A percentile compares a stretch with the other conserved stretches of the same genome.
Conservation (phyloP, 345 rosid species). For the Corchorus capsularis region DNA sequence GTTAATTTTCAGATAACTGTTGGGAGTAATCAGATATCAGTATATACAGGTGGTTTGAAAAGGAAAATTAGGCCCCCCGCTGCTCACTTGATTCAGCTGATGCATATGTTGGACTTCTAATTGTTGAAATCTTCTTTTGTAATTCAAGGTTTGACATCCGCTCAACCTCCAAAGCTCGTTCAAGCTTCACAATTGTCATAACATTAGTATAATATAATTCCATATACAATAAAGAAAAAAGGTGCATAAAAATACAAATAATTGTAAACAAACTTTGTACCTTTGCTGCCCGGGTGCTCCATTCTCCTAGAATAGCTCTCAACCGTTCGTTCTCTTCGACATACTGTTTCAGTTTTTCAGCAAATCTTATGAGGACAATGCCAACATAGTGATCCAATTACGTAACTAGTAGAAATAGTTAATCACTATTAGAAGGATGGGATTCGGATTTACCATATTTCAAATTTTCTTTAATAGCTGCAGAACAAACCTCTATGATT, state of each 20-base stretch:
- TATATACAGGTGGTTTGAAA: background rate
- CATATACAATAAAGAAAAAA: no score
- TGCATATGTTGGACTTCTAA: slow-evolving; percentile 28
- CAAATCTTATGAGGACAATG: background rate
- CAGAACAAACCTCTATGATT: no score
- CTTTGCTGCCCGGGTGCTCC: slow-evolving; percentile 93
- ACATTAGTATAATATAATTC: background rate
- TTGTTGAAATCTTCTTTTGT: slow-evolving; percentile 60
- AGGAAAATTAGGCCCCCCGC: slow-evolving; percentile 18
- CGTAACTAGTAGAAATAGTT: no score
- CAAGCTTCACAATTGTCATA: slow-evolving; percentile 48
- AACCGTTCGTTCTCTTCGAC: slow-evolving; percentile 93
- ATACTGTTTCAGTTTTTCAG: slow-evolving; percentile 46
- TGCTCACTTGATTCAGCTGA: slow-evolving; percentile 36
- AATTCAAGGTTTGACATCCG: slow-evolving; percentile 77
- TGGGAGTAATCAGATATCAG: background rate
- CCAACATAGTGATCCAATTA: background rate
- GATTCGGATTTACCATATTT: no score
- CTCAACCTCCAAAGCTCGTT: slow-evolving; percentile 85
- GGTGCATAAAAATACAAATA: background rate
- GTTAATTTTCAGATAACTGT: background rate
- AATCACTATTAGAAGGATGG: no score
- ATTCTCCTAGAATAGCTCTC: slow-evolving; percentile 87
- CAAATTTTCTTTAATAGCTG: no score
- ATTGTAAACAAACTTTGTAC: slow-evolving; percentile 33